phyloP scores from a whole-genome alignment of 2,329 filamentous ascomycete genomes.

The Cercospora berteroae region DNA sequence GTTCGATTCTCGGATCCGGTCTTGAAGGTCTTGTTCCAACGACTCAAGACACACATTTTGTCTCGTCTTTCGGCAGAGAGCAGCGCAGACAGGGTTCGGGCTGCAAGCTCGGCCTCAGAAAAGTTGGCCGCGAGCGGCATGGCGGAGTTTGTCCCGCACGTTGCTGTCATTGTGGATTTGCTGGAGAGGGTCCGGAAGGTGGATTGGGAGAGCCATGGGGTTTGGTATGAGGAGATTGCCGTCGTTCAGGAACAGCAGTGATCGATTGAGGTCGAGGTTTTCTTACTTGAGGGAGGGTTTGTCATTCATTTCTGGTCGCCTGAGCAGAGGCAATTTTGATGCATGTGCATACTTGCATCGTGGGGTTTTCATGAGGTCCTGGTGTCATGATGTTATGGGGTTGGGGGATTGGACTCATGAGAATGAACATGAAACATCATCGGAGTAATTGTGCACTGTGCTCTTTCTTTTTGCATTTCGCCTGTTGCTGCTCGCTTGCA shows the following conservation, averaged over 20 bases:
- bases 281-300: neutral
- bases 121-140: conserved; percentile 67
- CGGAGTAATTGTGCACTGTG: neutral
- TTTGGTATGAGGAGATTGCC: conserved; percentile 69
- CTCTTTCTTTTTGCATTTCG: neutral
- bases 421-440: neutral
- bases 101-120: conserved; percentile 66
- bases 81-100: conserved; percentile 67
- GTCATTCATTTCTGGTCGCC: neutral
- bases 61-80: conserved; percentile 63
- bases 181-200: conserved; percentile 64
- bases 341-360: neutral
- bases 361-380: neutral
- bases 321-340: neutral
- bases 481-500: neutral
- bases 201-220: conserved; percentile 65
- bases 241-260: neutral
- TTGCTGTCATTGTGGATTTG: conserved; percentile 68
- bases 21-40: conserved; percentile 65
- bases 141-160: conserved; percentile 69
- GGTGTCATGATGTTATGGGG: neutral
- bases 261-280: neutral
- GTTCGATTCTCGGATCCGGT: conserved; percentile 57
- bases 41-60: conserved; percentile 66
- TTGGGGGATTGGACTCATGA: neutral